Evolutionary conservation across 2,329 filamentous ascomycete genomes (phyloP), one percentile per base, ranked within the genome.

Genomic region (Trichoderma asperellum): DNA sequence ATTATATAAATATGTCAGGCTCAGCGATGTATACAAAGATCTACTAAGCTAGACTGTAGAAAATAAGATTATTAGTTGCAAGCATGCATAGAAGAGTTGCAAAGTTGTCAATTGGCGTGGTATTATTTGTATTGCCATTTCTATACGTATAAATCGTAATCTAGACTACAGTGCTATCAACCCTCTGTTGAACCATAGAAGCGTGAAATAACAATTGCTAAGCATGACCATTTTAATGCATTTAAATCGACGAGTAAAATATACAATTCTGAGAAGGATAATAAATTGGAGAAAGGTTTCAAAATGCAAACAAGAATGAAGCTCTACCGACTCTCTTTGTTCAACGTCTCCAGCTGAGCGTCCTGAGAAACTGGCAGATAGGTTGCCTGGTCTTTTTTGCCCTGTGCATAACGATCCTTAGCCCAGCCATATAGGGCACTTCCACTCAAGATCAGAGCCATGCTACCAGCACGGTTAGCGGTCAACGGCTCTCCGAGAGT

Each of bases 351-450:
- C 1, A 58, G 53, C 29, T 57, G 53, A 49, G 52, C 37, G n/a
- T 66, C 63, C 21, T 66, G 63, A 49, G 63, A 55, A 66, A 66
- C 63, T n/a, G 53, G 63, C 29, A 57, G 21, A 66, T 66, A 66
- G 3, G 52, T 66, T 11, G 21, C 62, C 18, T 57, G 53, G 18
- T 8, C 27, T n/a, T 58, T 58, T 35, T 66, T 66, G 63, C 63
- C 49, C 4, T 66, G 63, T 32, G 63, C 53, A 49, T 47, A 66
- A 14, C 63, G 63, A 12, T 66, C 63, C 29, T 66, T 66, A 12
- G 53, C 63, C 63, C 63, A 66, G 2, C 63, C 63, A n/a, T 66
- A 66, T 14, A 66, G n/a, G 27, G 63, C 63, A 37, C 63, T 66
- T 27, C 63, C 63, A 16, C 63, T 35, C 7, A 66, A 29, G 21